These are phyloP conservation scores for Megacollybia marginata DNA, from an alignment of 768 basidiomycete species.

Conservation along the genomic window DNA sequence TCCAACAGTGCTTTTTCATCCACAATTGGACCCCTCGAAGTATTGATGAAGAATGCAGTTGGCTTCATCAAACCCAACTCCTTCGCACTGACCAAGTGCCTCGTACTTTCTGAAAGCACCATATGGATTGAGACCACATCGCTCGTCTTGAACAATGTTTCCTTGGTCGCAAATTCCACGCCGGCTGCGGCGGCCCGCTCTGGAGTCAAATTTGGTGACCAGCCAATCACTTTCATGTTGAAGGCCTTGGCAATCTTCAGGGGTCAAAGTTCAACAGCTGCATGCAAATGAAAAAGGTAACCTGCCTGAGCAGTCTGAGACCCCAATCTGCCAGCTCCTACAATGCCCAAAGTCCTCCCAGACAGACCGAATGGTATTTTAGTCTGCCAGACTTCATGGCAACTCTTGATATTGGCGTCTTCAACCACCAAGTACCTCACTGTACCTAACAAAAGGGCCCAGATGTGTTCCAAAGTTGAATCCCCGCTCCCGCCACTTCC, in stretches of 20 bases:
- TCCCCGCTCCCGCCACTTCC: slow-evolving; percentile 38
- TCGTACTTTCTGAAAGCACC: slow-evolving; percentile 44
- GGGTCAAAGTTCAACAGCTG: not conserved
- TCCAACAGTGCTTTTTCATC: slow-evolving; percentile 50
- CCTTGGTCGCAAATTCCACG: slow-evolving; percentile 44
- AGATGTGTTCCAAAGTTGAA: slow-evolving; percentile 57
- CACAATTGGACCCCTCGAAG: slow-evolving; percentile 58
- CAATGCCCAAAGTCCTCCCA: slow-evolving; percentile 50
- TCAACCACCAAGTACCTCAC: slow-evolving; percentile 43
- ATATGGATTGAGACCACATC: slow-evolving; percentile 60
- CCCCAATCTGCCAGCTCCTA: slow-evolving; percentile 58
- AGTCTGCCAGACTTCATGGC: slow-evolving; percentile 48
- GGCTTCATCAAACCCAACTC: slow-evolving; percentile 52
- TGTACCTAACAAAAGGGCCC: slow-evolving; percentile 51
- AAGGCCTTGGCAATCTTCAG: slow-evolving; percentile 51
- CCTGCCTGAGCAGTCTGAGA: slow-evolving; percentile 39
- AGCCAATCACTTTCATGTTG: slow-evolving; percentile 51
- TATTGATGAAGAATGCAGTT: slow-evolving; percentile 56
- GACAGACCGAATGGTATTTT: slow-evolving; percentile 40
- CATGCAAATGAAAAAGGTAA: slow-evolving; percentile 1
- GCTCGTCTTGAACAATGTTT: slow-evolving; percentile 42
- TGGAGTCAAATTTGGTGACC: slow-evolving; percentile 58
- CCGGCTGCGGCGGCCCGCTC: slow-evolving; percentile 47
- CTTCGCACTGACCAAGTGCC: slow-evolving; percentile 35
- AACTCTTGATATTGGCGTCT: slow-evolving; percentile 36